These are phyloP conservation scores for Tilletia setariae DNA, from an alignment of 1,284 basidiomycete species.

Conservation along the genomic window DNA sequence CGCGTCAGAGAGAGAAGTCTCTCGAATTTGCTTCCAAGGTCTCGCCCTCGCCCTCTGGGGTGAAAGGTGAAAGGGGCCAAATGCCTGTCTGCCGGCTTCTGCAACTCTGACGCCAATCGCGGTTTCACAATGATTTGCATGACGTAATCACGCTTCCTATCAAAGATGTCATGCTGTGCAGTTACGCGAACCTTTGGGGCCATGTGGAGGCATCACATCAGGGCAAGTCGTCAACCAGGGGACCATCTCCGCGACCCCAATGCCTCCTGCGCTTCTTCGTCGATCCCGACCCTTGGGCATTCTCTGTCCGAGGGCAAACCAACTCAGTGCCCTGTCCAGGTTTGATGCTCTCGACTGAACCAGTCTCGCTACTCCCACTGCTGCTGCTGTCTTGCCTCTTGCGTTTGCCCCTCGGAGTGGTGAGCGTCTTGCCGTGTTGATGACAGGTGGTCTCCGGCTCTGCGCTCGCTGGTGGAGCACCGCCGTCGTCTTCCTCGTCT, in stretches of 20 bases:
- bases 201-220: too few relatives aligned
- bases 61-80: too few relatives aligned
- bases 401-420: neutral
- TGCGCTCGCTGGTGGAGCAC: neutral
- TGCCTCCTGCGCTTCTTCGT: neutral
- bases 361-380: neutral
- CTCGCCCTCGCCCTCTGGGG: too few relatives aligned
- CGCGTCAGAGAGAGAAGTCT: too few relatives aligned
- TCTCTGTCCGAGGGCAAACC: neutral
- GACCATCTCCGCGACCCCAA: conserved; percentile 7
- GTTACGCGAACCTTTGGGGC: neutral
- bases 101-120: too few relatives aligned
- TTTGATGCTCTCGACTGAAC: neutral
- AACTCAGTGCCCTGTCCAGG: neutral
- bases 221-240: neutral
- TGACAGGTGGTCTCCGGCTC: neutral
- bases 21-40: too few relatives aligned
- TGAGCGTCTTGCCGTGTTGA: neutral
- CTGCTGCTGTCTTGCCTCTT: conserved; percentile 1
- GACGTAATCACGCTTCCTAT: too few relatives aligned
- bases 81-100: too few relatives aligned
- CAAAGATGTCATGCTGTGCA: neutral
- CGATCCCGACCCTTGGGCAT: neutral
- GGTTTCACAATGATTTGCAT: too few relatives aligned
- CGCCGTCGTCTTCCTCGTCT: neutral